phyloP scores from a whole-genome alignment of 2,329 filamentous ascomycete species.

The Nannizziopsis barbatae region DNA sequence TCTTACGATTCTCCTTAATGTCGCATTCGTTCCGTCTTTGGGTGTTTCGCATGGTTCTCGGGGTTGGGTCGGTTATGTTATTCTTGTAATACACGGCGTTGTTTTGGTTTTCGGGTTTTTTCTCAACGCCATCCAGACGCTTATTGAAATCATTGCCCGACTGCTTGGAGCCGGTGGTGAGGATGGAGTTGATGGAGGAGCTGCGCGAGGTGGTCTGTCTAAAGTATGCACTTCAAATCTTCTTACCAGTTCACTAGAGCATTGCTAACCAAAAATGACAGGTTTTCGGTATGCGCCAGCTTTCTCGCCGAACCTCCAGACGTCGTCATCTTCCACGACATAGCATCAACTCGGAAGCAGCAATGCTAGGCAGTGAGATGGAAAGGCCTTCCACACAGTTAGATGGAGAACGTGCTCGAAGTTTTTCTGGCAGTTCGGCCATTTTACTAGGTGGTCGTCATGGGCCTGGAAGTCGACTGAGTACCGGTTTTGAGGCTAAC shows the following conservation, averaged over 20 bases:
- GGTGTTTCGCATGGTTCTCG: slow-evolving; percentile 67
- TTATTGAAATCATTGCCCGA: slow-evolving; percentile 77
- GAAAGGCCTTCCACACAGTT: slow-evolving; percentile 50
- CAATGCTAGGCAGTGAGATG: slow-evolving; percentile 62
- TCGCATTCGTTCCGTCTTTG: slow-evolving; percentile 74
- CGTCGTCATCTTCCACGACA: slow-evolving; percentile 56
- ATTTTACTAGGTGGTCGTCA: slow-evolving; percentile 45
- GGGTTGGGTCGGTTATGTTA: slow-evolving; percentile 91
- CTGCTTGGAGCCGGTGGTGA: slow-evolving; percentile 73
- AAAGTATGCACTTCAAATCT: slow-evolving; percentile 44
- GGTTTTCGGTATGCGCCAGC: slow-evolving; percentile 81
- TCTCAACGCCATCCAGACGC: slow-evolving; percentile 78
- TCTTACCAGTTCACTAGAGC: not conserved
- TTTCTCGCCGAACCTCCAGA: slow-evolving; percentile 60
- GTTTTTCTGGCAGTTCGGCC: slow-evolving; percentile 51
- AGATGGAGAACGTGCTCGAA: slow-evolving; percentile 45
- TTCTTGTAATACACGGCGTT: slow-evolving; percentile 71
- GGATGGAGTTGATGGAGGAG: slow-evolving; percentile 44
- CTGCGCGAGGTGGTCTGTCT: slow-evolving; percentile 67
- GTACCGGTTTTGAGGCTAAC: slow-evolving; percentile 45
- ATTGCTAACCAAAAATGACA: slow-evolving; percentile 16
- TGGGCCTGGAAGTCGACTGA: slow-evolving; percentile 37
- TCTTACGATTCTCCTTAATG: slow-evolving; percentile 61
- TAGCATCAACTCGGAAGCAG: slow-evolving; percentile 71
- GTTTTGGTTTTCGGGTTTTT: slow-evolving; percentile 88